Evolutionary conservation across 768 basidiomycete genomes (phyloP), one percentile per base, ranked within the genome.

Genomic region (Tylopilus felleus): DNA sequence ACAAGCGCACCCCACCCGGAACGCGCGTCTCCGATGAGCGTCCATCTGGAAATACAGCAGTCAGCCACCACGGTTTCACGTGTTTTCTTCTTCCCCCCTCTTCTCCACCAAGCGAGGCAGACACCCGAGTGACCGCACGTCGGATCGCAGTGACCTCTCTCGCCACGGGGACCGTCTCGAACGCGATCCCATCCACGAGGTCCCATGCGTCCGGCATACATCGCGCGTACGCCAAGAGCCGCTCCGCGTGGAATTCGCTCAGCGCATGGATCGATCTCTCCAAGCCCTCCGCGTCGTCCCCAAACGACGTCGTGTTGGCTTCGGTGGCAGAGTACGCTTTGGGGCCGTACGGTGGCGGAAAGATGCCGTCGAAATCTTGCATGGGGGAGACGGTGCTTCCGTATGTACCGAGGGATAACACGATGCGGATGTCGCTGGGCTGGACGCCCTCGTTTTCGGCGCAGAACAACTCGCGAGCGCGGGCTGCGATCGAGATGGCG

Each of bases 321-420:
- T 53, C 70, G 13, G 62, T 64, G 23, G 61, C 60, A 0, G 68
- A 69, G 55, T 69, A 78, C 22, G 64, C 77, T 52, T 68, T 73
- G 3, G 88, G 88, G 1, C 88, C 88, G 61, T 79, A 90, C 0
- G 88, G 87, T 0, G 85, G 83, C 2, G 90, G 90, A 63, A 90
- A 92, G 57, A 80, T 73, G 8, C 88, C 90, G 54, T 78, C 76
- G 62, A 85, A 91, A 64, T 93, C 90, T 54, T 88, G 84, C 49
- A 86, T 78, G 0, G 84, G 82, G 8, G 67, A 65, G 16, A 89
- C 72, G 5, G 79, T 84, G 2, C 86, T 85, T 35, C 90, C 89
- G 61, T 80, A 90, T 0, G 88, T 84, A 17, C 90, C 90, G 27
- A 91, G 70, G 6, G 86, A 90, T 5, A 93, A 75, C 3, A 81